Conservation (phyloP, 2,329 filamentous ascomycete species). For the Venturia aucupariae region DNA sequence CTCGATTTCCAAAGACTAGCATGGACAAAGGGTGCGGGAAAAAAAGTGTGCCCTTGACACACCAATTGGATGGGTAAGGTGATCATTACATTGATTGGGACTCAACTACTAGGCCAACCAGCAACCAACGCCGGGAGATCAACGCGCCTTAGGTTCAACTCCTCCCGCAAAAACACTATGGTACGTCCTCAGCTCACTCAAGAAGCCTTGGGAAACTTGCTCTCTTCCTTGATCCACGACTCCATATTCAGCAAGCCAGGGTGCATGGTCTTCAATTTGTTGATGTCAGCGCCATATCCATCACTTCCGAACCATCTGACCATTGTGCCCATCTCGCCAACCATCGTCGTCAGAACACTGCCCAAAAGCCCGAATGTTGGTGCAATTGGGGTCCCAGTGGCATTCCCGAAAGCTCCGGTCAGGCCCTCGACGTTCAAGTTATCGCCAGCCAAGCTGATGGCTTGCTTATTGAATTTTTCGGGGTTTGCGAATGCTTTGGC, state of each 20-base stretch:
- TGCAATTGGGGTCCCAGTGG: constrained; percentile 32
- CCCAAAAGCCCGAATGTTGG: constrained; percentile 22
- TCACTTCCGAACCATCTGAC: constrained; percentile 17
- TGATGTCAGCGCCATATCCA: constrained; percentile 31
- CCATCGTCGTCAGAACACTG: constrained; percentile 32
- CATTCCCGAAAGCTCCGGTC: constrained; percentile 36
- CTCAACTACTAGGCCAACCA: no score
- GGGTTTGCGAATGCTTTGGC: constrained; percentile 40
- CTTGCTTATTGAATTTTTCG: constrained; percentile 34
- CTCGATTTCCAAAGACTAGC: no score
- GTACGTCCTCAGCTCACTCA: no score
- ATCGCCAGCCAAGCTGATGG: constrained; percentile 44
- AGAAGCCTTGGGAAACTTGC: constrained; percentile 5
- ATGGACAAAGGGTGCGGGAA: no score
- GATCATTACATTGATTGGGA: no score
- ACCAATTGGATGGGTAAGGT: no score
- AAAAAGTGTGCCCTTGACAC: no score
- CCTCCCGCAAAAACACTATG: no score
- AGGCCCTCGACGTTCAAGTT: constrained; percentile 41
- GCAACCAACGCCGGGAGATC: no score
- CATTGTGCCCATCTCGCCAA: constrained; percentile 36
- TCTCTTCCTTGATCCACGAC: constrained; percentile 34
- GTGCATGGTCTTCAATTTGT: constrained; percentile 33
- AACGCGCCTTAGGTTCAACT: no score
- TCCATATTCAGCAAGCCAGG: constrained; percentile 39